These are phyloP conservation scores for Coemansia erecta DNA, from an alignment of 192 early-diverging fungal genomes.

Conservation along the genomic window DNA sequence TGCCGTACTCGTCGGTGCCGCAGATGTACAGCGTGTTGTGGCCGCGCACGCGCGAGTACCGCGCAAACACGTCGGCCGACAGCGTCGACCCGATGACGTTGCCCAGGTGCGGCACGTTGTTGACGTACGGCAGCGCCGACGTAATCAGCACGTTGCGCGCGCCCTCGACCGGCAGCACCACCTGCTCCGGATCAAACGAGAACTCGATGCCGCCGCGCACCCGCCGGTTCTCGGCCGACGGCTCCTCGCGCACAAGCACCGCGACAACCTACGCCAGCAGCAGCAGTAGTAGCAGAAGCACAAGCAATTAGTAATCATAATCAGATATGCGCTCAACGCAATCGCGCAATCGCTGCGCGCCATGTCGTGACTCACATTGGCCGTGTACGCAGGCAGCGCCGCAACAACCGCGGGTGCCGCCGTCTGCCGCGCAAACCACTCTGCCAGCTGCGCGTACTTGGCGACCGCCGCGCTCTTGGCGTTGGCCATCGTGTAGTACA, in stretches of 20 bases:
- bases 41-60: slow-evolving; percentile 86
- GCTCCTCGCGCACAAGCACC: slow-evolving; percentile 47
- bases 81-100: slow-evolving; percentile 99
- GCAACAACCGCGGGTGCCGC: slow-evolving; percentile 16
- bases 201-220: slow-evolving; percentile 31
- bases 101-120: slow-evolving; percentile 98
- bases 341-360: slow-evolving; percentile 9
- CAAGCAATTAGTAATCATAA: slow-evolving; percentile 9
- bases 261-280: slow-evolving; percentile 32
- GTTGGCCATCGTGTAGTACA: slow-evolving; percentile 37
- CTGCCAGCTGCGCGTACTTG: slow-evolving; percentile 21
- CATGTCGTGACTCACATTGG: slow-evolving; percentile 41
- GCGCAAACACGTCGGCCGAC: slow-evolving; percentile 94
- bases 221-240: slow-evolving; percentile 46
- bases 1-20: slow-evolving; percentile 99
- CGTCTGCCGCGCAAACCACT: slow-evolving; percentile 30
- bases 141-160: slow-evolving; percentile 92
- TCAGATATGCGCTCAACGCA: not conserved
- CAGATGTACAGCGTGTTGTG: slow-evolving; percentile 91
- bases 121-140: slow-evolving; percentile 95
- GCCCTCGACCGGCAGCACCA: slow-evolving; percentile 33
- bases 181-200: slow-evolving; percentile 23
- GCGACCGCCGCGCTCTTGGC: slow-evolving; percentile 18
- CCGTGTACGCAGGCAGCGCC: slow-evolving; percentile 32
- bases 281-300: not conserved